phyloP scores from a whole-genome alignment of 371 early-diverging fungal species.

The Mortierella sp. region DNA sequence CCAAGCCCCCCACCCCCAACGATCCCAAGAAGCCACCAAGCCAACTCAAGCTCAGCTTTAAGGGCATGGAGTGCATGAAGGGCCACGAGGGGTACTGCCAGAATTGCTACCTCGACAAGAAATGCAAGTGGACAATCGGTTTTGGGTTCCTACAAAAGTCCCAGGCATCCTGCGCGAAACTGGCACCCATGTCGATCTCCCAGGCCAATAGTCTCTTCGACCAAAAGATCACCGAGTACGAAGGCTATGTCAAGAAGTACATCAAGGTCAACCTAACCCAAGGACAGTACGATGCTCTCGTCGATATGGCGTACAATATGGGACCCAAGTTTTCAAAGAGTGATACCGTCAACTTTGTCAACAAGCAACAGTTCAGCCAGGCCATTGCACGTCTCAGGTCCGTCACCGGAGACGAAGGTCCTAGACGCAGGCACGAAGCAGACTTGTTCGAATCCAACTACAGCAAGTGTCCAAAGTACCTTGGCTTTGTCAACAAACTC shows the following conservation, averaged over 20 bases:
- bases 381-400: neutral
- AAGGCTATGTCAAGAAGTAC: neutral
- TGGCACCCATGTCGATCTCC: neutral
- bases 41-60: neutral
- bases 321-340: neutral
- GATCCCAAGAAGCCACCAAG: constrained; percentile 3
- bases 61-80: neutral
- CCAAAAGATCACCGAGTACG: neutral
- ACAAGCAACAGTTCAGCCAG: neutral
- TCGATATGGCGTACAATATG: constrained; percentile 6
- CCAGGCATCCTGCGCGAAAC: neutral
- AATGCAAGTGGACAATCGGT: constrained; percentile 2
- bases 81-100: neutral
- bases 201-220: neutral
- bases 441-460: no score
- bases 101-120: neutral
- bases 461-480: no score
- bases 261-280: constrained; percentile 2
- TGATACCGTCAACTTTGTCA: neutral
- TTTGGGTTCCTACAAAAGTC: neutral
- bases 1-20: no score
- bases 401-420: neutral
- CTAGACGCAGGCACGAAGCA: no score
- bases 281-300: constrained; percentile 3
- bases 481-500: no score